Conservation (phyloP, 139 green algal species). For the Mesotaenium endlicherianum region DNA sequence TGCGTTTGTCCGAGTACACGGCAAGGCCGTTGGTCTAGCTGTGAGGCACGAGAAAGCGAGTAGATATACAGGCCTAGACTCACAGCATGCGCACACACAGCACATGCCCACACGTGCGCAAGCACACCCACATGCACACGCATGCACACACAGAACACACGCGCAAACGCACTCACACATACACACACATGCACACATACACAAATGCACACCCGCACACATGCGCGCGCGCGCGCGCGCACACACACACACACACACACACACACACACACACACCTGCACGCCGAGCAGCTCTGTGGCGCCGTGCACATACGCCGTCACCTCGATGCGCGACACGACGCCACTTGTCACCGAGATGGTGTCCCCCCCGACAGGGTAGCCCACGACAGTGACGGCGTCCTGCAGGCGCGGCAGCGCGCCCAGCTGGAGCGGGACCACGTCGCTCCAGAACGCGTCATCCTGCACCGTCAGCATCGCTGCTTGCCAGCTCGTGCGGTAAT, state of each 20-base stretch:
- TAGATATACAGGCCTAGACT: too few relatives aligned
- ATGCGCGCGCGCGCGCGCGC: too few relatives aligned
- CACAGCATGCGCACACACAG: too few relatives aligned
- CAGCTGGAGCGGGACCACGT: constrained; percentile 70
- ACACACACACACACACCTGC: constrained; percentile 34
- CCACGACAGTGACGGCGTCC: constrained; percentile 83
- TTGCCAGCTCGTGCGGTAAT: background rate
- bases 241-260: background rate
- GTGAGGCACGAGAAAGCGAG: too few relatives aligned
- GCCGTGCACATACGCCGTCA: constrained; percentile 83
- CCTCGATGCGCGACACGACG: constrained; percentile 83
- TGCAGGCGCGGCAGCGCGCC: constrained; percentile 73
- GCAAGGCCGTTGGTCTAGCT: too few relatives aligned
- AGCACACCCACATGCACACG: too few relatives aligned
- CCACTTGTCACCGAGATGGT: constrained; percentile 78
- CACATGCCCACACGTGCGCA: too few relatives aligned
- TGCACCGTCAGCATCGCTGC: constrained; percentile 82
- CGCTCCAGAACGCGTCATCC: constrained; percentile 82
- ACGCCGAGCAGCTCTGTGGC: constrained; percentile 83
- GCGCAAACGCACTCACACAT: too few relatives aligned
- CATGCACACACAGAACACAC: too few relatives aligned
- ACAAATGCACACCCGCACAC: too few relatives aligned
- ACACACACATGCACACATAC: background rate
- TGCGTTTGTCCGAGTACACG: too few relatives aligned
- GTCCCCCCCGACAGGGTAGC: constrained; percentile 84